Conservation (phyloP, 108 stramenopile genomes). For the Epipyxis sp. region DNA sequence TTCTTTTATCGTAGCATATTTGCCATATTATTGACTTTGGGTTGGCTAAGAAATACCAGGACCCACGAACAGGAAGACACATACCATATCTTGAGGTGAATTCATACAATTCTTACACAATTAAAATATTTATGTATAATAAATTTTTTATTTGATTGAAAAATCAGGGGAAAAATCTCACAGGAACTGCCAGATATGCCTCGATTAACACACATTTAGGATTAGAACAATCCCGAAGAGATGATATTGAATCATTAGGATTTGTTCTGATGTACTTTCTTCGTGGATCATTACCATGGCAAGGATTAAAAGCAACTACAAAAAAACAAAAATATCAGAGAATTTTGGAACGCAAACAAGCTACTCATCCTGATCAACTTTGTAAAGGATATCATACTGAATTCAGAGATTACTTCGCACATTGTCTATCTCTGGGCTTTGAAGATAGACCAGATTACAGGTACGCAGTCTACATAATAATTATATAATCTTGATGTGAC, state of each 20-base stretch:
- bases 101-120: background rate
- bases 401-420: conserved; percentile 29
- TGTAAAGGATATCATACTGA: conserved; percentile 12
- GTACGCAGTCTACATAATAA: background rate
- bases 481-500: no score
- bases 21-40: conserved; percentile 33
- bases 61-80: conserved; percentile 30
- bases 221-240: conserved; percentile 24
- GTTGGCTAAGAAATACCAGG: conserved; percentile 32
- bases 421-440: conserved; percentile 23
- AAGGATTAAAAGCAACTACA: conserved; percentile 22
- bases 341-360: conserved; percentile 31
- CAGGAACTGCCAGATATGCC: conserved; percentile 27
- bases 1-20: conserved; percentile 5
- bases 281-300: conserved; percentile 29
- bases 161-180: conserved; percentile 28
- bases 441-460: conserved; percentile 34
- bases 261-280: conserved; percentile 35
- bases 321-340: conserved; percentile 35
- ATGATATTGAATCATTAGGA: conserved; percentile 28
- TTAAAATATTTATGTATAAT: background rate
- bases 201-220: conserved; percentile 31
- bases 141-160: background rate
- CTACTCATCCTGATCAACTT: conserved; percentile 23
- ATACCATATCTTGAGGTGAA: conserved; percentile 28